Conservation (phyloP, 768 basidiomycete species). For the Suillus ampliporus region DNA sequence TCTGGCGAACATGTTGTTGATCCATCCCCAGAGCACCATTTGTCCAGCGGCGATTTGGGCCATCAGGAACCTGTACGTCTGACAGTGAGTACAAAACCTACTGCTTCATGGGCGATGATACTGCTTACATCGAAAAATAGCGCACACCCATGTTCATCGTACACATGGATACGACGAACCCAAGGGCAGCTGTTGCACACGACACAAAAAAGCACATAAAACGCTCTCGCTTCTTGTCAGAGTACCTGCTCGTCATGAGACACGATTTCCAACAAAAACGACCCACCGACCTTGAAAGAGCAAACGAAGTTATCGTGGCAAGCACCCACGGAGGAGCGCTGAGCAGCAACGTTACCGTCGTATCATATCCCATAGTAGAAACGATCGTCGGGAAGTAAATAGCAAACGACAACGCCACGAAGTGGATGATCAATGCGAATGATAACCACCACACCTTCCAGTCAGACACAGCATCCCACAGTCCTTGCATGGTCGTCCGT, state of each 20-base stretch:
- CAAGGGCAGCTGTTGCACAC: constrained; percentile 59
- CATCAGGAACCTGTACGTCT: constrained; percentile 63
- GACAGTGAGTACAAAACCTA: background rate
- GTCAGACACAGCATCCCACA: constrained; percentile 45
- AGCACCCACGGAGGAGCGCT: constrained; percentile 46
- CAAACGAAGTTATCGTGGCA: constrained; percentile 37
- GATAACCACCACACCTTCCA: constrained; percentile 49
- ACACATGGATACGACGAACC: constrained; percentile 64
- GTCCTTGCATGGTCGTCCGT: constrained; percentile 30
- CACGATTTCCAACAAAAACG: background rate
- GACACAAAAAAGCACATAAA: constrained; percentile 66
- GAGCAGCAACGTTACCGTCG: constrained; percentile 45
- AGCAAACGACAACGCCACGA: constrained; percentile 27
- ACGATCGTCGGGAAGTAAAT: constrained; percentile 32
- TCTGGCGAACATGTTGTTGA: constrained; percentile 62
- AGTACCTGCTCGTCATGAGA: constrained; percentile 50
- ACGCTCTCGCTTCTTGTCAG: constrained; percentile 69
- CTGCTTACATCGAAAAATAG: constrained; percentile 61
- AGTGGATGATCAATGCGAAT: constrained; percentile 15
- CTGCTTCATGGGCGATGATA: background rate
- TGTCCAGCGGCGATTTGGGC: constrained; percentile 71
- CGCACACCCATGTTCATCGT: constrained; percentile 64
- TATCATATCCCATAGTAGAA: constrained; percentile 41
- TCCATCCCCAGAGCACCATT: constrained; percentile 57
- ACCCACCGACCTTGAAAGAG: constrained; percentile 7